Conservation (phyloP, 75 land plant species). For the Sequoiadendron giganteum region DNA sequence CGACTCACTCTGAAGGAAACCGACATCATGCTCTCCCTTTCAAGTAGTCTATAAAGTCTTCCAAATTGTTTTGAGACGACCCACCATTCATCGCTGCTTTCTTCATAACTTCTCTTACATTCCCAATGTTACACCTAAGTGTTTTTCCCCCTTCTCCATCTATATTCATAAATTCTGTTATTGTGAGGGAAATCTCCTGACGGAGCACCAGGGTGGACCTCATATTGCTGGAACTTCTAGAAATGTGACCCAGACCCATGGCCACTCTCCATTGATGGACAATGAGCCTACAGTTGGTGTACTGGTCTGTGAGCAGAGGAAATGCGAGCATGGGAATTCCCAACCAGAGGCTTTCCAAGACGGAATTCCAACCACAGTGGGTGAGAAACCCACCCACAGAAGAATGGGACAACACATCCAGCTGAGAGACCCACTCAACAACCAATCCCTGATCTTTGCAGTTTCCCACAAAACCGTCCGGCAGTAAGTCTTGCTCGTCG, state of each 20-base stretch:
- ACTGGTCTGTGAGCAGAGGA: slow-evolving; percentile 28
- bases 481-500: too few relatives aligned
- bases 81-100: slow-evolving; percentile 13
- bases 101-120: slow-evolving; percentile 7
- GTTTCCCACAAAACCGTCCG: too few relatives aligned
- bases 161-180: neutral
- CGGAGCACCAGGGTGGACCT: too few relatives aligned
- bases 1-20: too few relatives aligned
- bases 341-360: too few relatives aligned
- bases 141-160: slow-evolving; percentile 1
- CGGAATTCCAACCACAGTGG: too few relatives aligned
- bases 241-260: slow-evolving; percentile 15
- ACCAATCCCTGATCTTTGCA: too few relatives aligned
- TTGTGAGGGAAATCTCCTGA: too few relatives aligned
- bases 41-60: neutral
- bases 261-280: slow-evolving; percentile 49
- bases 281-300: slow-evolving; percentile 42
- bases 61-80: slow-evolving; percentile 22
- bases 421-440: slow-evolving; percentile 13
- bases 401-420: slow-evolving; percentile 21
- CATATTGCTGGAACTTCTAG: too few relatives aligned
- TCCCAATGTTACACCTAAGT: slow-evolving; percentile 5
- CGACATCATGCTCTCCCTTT: too few relatives aligned
- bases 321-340: too few relatives aligned
- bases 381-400: too few relatives aligned